A percentile compares a stretch with the other conserved stretches of the same genome.
Evolutionary conservation across 192 early-diverging fungal genomes (phyloP).

Genomic region (Coemansia sp.): DNA sequence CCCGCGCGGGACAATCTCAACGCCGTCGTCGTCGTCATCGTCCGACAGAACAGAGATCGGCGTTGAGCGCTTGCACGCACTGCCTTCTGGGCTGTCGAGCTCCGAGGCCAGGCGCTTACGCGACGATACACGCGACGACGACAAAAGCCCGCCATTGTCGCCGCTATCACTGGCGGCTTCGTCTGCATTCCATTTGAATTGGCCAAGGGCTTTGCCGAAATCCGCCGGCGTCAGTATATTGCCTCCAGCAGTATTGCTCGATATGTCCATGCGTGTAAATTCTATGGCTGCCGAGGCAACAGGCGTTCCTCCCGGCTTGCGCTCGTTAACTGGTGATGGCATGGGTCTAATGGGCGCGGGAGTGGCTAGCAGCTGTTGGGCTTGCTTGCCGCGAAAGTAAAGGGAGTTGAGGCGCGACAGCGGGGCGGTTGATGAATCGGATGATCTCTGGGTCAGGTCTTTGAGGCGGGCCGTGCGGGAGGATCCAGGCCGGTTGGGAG

Average conservation of each 20-base stretch:
- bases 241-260: too few relatives aligned
- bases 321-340: neutral
- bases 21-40: slow-evolving; percentile 15
- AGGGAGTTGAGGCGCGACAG: slow-evolving; percentile 37
- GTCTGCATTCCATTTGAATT: slow-evolving; percentile 12
- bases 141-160: neutral
- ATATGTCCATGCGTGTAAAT: neutral
- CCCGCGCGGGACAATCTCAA: neutral
- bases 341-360: neutral
- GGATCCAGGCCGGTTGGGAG: slow-evolving; percentile 41
- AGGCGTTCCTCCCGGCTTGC: neutral
- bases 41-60: slow-evolving; percentile 15
- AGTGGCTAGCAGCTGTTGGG: neutral
- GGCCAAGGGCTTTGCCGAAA: slow-evolving; percentile 21
- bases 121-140: neutral
- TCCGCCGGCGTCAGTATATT: neutral
- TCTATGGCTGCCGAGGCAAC: neutral
- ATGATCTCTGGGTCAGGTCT: neutral
- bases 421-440: too few relatives aligned
- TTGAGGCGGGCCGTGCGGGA: slow-evolving; percentile 8
- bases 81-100: slow-evolving; percentile 13
- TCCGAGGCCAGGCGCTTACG: slow-evolving; percentile 25
- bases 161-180: neutral
- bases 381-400: slow-evolving; percentile 25
- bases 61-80: slow-evolving; percentile 16